Base-by-base conservation (phyloP, 352 stramenopile genomes). In the Peronosclerospora sorghi region DNA sequence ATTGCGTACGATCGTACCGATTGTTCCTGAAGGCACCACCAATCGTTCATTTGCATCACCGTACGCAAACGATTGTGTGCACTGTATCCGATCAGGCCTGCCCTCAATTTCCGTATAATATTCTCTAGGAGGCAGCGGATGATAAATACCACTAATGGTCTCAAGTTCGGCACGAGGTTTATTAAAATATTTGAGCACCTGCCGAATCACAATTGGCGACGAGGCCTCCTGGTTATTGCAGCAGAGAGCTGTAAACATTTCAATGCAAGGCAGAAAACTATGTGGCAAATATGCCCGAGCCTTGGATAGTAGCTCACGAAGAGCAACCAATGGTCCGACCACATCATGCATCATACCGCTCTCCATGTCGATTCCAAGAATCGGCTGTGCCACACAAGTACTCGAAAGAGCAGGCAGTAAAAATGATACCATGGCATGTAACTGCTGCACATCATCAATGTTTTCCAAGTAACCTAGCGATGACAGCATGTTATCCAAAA, bases 391-490 rank as follows among this genome's bases (percentile, higher is more conserved):
- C 28, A 86, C 66, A 1, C 41, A 20, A 7, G 45, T 24, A n/a
- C 59, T 74, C 8, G 59, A 60, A 1, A 83, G 50, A 38, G 71
- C 61, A 27, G 73, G 70, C 2, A 65, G 39, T 8, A 83, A 59
- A 19, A 86, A 71, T 34, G 74, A 78, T 13, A 74, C 66, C 71
- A 86, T 86, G 2, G 66, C 70, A 30, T 82, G 60, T 21, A 86
- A 40, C 27, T 83, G 62, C 21, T 65, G 59, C 1, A 48, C 35
- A 9, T 56, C 49, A 10, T 72, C 59, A 1, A 79, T 40, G 13
- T 65, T 64, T 10, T 83, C 63, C 23, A 79, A 57, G 35, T 76
- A 86, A 3, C 70, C 66, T 30, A 86, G 39, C 14, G 57, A 60
- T 2, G 56, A 55, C 7, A 86, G 43, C 46, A 75, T 62, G 8